Conservation (phyloP, 345 rosid genomes). For the Linum usitatissimum region DNA sequence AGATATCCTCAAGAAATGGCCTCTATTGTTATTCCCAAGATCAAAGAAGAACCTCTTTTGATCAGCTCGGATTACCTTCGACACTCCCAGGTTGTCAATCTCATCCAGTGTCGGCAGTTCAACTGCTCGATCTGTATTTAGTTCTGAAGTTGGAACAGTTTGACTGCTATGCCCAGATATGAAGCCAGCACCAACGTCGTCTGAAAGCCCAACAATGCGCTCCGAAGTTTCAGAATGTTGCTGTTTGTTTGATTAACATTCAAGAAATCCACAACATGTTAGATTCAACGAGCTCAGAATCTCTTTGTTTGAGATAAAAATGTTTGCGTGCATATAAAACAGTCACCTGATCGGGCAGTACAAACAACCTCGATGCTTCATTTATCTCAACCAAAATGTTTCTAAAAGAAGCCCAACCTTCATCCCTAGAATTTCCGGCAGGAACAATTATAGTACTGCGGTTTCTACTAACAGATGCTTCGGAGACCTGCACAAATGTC, state of each 20-base stretch:
- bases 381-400: slow-evolving; percentile 80
- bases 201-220: slow-evolving; percentile 77
- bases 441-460: slow-evolving; percentile 96
- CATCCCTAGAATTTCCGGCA: slow-evolving; percentile 75
- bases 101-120: slow-evolving; percentile 74
- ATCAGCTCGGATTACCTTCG: slow-evolving; percentile 83
- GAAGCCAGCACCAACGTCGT: slow-evolving; percentile 99
- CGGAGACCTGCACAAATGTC: slow-evolving; percentile 54
- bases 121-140: slow-evolving; percentile 53
- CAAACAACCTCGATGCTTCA: slow-evolving; percentile 69
- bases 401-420: slow-evolving; percentile 98
- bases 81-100: slow-evolving; percentile 43
- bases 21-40: slow-evolving; percentile 89
- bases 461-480: slow-evolving; percentile 90
- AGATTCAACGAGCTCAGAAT: background rate
- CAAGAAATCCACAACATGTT: background rate
- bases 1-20: slow-evolving; percentile 90
- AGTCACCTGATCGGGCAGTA: slow-evolving; percentile 63
- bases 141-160: slow-evolving; percentile 53
- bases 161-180: slow-evolving; percentile 88
- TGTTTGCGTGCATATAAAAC: background rate
- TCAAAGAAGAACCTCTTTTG: slow-evolving; percentile 94
- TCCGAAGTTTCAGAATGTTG: slow-evolving; percentile 62
- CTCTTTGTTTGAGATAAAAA: background rate
- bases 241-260: slow-evolving; percentile 26